Evolutionary conservation across 2,329 filamentous ascomycete genomes (phyloP).

Genomic region (Lachnellula arida): DNA sequence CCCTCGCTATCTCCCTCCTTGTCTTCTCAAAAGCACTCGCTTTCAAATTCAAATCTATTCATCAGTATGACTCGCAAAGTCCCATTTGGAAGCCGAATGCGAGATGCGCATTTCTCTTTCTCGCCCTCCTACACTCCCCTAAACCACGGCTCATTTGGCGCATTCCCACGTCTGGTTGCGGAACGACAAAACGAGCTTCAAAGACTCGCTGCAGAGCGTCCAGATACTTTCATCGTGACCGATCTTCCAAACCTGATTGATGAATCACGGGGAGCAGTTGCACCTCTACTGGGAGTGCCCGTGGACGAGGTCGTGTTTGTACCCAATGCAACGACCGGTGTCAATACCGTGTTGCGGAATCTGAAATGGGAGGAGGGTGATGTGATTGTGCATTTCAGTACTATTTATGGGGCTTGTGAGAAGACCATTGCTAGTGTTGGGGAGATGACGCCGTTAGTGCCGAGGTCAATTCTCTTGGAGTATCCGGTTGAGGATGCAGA

Average conservation of each 20-base stretch:
- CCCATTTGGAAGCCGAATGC: slow-evolving; percentile 24
- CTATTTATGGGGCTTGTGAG: slow-evolving; percentile 73
- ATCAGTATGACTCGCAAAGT: slow-evolving; percentile 3
- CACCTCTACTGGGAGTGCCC: slow-evolving; percentile 60
- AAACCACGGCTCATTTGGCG: slow-evolving; percentile 67
- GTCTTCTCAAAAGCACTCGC: neutral
- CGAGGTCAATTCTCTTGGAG: slow-evolving; percentile 46
- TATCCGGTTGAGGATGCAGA: slow-evolving; percentile 68
- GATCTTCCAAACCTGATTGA: slow-evolving; percentile 59
- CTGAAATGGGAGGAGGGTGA: slow-evolving; percentile 61
- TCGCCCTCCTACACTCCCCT: slow-evolving; percentile 22
- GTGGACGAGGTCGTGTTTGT: slow-evolving; percentile 68
- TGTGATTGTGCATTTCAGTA: slow-evolving; percentile 71
- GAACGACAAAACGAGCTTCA: slow-evolving; percentile 61
- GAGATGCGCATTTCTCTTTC: slow-evolving; percentile 23
- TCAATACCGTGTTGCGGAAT: slow-evolving; percentile 74
- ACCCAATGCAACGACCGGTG: slow-evolving; percentile 70
- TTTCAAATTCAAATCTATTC: neutral
- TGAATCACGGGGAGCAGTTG: slow-evolving; percentile 57
- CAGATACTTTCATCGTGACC: slow-evolving; percentile 73
- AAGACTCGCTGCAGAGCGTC: slow-evolving; percentile 57
- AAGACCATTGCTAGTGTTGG: slow-evolving; percentile 65
- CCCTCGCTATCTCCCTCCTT: neutral
- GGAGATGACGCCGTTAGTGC: slow-evolving; percentile 14
- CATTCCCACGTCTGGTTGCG: slow-evolving; percentile 60